These are phyloP conservation scores for Coniochaeta pulveracea DNA, from an alignment of 2,329 filamentous ascomycete species.

Conservation along the genomic window DNA sequence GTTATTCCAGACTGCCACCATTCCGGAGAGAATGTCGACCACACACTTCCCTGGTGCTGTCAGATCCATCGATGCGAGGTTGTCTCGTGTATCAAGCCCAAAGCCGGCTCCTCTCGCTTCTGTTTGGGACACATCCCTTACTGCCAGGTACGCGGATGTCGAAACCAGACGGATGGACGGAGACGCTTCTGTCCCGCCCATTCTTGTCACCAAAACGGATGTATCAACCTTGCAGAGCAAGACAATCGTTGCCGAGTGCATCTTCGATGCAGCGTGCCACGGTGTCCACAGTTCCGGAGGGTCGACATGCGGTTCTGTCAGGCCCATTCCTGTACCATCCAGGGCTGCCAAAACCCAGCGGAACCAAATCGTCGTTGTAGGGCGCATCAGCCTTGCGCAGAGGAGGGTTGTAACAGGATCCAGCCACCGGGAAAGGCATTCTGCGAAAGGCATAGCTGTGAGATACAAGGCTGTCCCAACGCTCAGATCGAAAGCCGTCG, in stretches of 20 bases:
- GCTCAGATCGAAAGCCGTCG: not conserved
- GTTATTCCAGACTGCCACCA: not conserved
- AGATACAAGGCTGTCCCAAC: not conserved
- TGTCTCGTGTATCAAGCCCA: not conserved
- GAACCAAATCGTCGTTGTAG: not conserved
- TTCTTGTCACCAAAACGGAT: not conserved
- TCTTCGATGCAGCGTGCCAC: not conserved
- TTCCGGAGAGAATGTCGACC: not conserved
- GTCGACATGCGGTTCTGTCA: not conserved
- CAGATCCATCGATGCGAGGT: not conserved
- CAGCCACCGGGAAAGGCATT: not conserved
- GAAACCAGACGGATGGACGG: not conserved
- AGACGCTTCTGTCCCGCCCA: not conserved
- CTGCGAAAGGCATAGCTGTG: not conserved
- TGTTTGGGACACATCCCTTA: not conserved
- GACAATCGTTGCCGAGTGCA: not conserved
- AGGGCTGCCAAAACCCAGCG: not conserved
- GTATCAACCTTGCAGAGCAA: not conserved
- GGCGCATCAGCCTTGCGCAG: not conserved
- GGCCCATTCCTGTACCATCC: not conserved
- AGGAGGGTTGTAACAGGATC: not conserved
- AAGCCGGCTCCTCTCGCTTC: not conserved
- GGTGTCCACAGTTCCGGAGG: not conserved
- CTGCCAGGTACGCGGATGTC: not conserved
- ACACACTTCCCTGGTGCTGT: not conserved